phyloP scores from a whole-genome alignment of 306 rosid genomes.

The Pterocarpus macrocarpus region DNA sequence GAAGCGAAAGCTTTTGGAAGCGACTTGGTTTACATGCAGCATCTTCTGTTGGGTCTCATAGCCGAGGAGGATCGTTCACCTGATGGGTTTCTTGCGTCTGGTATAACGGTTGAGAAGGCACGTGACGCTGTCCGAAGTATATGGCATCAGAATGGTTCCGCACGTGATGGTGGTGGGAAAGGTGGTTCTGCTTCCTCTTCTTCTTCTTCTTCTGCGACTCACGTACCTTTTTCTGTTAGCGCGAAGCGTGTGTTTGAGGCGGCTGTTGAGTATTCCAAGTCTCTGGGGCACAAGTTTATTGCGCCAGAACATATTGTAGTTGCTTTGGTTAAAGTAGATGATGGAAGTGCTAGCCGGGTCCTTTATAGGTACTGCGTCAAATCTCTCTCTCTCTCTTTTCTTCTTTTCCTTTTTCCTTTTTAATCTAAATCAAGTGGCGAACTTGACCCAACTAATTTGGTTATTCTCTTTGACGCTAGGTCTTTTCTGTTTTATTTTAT shows the following conservation, averaged over 20 bases:
- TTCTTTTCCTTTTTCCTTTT: neutral
- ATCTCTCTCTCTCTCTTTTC: neutral
- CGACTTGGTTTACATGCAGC: constrained; percentile 71
- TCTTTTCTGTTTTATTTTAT: no score
- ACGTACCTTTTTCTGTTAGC: constrained; percentile 72
- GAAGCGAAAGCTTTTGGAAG: constrained; percentile 76
- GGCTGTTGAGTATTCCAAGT: constrained; percentile 77
- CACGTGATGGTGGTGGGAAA: constrained; percentile 2
- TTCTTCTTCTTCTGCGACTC: constrained; percentile 33
- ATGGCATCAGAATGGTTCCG: constrained; percentile 50
- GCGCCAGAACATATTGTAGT: constrained; percentile 82
- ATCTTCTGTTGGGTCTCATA: constrained; percentile 82
- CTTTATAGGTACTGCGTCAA: constrained; percentile 67
- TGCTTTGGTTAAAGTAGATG: constrained; percentile 73
- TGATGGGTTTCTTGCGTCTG: constrained; percentile 73
- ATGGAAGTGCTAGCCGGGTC: constrained; percentile 71
- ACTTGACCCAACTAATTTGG: no score
- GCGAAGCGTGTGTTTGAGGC: constrained; percentile 80
- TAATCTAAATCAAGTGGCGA: no score
- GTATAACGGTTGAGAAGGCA: constrained; percentile 67
- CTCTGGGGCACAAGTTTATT: constrained; percentile 72
- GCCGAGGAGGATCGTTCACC: constrained; percentile 71
- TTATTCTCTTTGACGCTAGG: no score
- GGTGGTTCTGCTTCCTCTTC: neutral
- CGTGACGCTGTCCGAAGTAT: constrained; percentile 65